phyloP scores from a whole-genome alignment of 1,284 basidiomycete genomes.

The Exsudoporus floridanus region DNA sequence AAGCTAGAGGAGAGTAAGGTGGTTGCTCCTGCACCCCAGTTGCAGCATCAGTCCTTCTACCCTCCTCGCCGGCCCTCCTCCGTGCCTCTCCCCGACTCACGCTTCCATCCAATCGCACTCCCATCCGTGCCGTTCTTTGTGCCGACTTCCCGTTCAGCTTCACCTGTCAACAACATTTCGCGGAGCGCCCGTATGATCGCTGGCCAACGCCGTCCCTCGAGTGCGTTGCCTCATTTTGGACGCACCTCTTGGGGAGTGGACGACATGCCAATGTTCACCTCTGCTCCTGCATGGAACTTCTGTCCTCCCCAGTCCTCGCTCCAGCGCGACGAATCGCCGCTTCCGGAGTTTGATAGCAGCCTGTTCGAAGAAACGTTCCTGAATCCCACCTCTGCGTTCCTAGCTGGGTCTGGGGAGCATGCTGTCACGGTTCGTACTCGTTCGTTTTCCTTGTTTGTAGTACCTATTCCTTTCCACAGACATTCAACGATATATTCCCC shows the following conservation, averaged over 20 bases:
- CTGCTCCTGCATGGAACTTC: slow-evolving; percentile 8
- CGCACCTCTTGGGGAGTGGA: slow-evolving; percentile 29
- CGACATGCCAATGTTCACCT: slow-evolving; percentile 14
- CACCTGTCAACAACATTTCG: slow-evolving; percentile 46
- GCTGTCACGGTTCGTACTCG: slow-evolving; percentile 23
- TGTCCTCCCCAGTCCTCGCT: slow-evolving; percentile 26
- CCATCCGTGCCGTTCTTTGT: slow-evolving; percentile 42
- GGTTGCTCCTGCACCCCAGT: slow-evolving; percentile 9
- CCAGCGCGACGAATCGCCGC: slow-evolving; percentile 44
- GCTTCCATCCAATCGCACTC: slow-evolving; percentile 40
- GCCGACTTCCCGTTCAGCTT: slow-evolving; percentile 37
- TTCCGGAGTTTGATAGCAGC: slow-evolving; percentile 51
- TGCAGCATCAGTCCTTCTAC: slow-evolving; percentile 24
- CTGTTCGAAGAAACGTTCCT: slow-evolving; percentile 50
- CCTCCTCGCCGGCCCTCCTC: slow-evolving; percentile 60
- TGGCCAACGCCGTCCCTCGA: slow-evolving; percentile 37
- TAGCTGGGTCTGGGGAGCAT: slow-evolving; percentile 18
- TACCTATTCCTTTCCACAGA: slow-evolving; percentile 6
- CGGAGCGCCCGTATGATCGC: slow-evolving; percentile 40
- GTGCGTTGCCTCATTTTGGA: slow-evolving; percentile 29
- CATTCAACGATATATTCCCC: slow-evolving; percentile 28
- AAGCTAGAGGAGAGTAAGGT: slow-evolving; percentile 44
- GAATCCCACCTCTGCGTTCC: slow-evolving; percentile 30
- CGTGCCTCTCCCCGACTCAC: slow-evolving; percentile 56
- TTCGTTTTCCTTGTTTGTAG: neutral